A percentile compares a stretch with the other conserved stretches of the same genome.
Evolutionary conservation across 1,284 basidiomycete species (phyloP).

Genomic region (Paramarasmius palmivorus): DNA sequence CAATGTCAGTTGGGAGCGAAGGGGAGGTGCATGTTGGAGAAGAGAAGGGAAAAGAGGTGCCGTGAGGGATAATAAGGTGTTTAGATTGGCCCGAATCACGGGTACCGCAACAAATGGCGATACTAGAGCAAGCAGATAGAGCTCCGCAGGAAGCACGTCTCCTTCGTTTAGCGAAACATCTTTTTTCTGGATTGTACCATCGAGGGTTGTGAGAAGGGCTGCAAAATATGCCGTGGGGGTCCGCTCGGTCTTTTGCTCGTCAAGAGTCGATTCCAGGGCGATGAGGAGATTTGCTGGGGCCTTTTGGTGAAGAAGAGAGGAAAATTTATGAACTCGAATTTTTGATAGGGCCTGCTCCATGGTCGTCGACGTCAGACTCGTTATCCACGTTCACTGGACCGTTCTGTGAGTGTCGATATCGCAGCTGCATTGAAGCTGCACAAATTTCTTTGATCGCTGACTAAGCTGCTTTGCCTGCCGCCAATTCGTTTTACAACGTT

Average conservation of each 20-base stretch:
- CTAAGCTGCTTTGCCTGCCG: too few relatives aligned
- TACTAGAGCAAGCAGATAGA: constrained; percentile 87
- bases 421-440: neutral
- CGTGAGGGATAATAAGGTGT: constrained; percentile 67
- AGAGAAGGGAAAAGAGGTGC: constrained; percentile 76
- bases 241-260: constrained; percentile 71
- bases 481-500: neutral
- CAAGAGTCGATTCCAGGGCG: constrained; percentile 88
- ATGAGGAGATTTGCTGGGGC: constrained; percentile 86
- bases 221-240: constrained; percentile 89
- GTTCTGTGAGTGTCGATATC: too few relatives aligned
- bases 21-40: constrained; percentile 63
- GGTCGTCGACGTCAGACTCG: neutral
- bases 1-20: constrained; percentile 76
- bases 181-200: constrained; percentile 69
- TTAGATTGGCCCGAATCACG: constrained; percentile 69
- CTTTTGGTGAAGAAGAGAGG: constrained; percentile 85
- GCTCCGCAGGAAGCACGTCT: constrained; percentile 82
- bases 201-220: constrained; percentile 79
- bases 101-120: constrained; percentile 76
- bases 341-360: constrained; percentile 78
- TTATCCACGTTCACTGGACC: too few relatives aligned
- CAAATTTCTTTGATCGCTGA: neutral
- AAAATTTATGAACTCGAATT: constrained; percentile 86
- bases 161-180: constrained; percentile 69